Base-by-base conservation (phyloP, 805 yeast species). In the Cyberlindnera suaveolens region DNA sequence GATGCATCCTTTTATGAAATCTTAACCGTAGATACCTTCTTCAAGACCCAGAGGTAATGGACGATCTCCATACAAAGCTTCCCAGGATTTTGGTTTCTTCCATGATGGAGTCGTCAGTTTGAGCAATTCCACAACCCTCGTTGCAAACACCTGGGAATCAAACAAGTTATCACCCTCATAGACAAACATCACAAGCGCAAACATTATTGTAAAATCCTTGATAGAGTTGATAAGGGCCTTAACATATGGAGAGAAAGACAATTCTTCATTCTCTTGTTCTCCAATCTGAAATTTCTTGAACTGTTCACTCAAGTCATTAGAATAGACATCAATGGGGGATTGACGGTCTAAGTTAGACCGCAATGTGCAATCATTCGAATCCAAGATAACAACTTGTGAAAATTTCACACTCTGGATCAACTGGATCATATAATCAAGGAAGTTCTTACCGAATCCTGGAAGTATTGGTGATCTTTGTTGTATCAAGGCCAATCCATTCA, bases 151-250 rank as follows among this genome's bases (percentile, higher is more conserved):
- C 35, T 67, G 67, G 3, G 95, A 93, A 60, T 89, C 96, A 17
- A 62, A 57, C 26, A 81, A 74, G 60, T 91, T 91, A 61, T 90
- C 97, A 30, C 98, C 97, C 60, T 90, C 97, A 61, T 86, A 88
- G 1, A 83, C 95, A 58, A 72, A 80, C 15, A 77, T 68, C 10
- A 77, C 75, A n/a, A 76, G 47, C 4, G 74, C 72, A n/a, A 56
- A 60, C 17, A 70, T 58, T 8, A 56, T 54, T 18, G 53, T 42
- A 33, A 41, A 26, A 7, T 17, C 32, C 30, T 46, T 30, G 14
- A 54, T n/a, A 3, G 31, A 36, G 3, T 36, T 17, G 13, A 51
- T 47, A 8, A 51, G 29, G 2, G 49, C 51, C 5, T 46, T 27
- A 2, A 42, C 46, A 38, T 51, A 53, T 5, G 45, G 36, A 1